Conservation (phyloP, 768 basidiomycete species). For the Gloeostereum incarnatum region DNA sequence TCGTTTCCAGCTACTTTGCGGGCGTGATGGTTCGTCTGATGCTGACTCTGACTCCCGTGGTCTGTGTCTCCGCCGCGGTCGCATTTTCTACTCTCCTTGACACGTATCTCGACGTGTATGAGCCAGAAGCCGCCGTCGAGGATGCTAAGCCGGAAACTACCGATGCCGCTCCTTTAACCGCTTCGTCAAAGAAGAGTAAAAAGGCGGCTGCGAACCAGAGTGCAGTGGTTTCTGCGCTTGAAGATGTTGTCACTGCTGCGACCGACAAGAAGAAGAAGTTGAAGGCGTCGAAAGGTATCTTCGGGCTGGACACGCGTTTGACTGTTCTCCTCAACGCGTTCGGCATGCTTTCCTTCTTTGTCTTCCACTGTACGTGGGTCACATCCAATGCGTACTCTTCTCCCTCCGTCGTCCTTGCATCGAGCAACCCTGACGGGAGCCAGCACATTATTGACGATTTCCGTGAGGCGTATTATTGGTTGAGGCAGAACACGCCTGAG, state of each 20-base stretch:
- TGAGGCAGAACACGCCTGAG: slow-evolving; percentile 89
- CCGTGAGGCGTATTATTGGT: slow-evolving; percentile 98
- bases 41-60: slow-evolving; percentile 94
- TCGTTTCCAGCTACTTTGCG: slow-evolving; percentile 95
- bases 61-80: slow-evolving; percentile 89
- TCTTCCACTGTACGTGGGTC: slow-evolving; percentile 95
- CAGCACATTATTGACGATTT: slow-evolving; percentile 98
- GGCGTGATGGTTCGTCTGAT: slow-evolving; percentile 99
- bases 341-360: slow-evolving; percentile 81
- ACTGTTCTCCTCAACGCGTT: slow-evolving; percentile 67
- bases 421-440: slow-evolving; percentile 69
- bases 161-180: slow-evolving; percentile 18
- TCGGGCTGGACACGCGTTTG: slow-evolving; percentile 77
- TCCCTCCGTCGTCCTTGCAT: slow-evolving; percentile 91
- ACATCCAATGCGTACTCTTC: slow-evolving; percentile 94
- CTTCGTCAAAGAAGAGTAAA: slow-evolving; percentile 51
- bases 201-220: slow-evolving; percentile 26
- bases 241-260: slow-evolving; percentile 31
- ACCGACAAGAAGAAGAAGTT: slow-evolving; percentile 27
- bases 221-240: slow-evolving; percentile 22
- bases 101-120: slow-evolving; percentile 78
- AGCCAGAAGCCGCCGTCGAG: slow-evolving; percentile 40
- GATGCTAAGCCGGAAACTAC: slow-evolving; percentile 14
- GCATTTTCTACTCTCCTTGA: slow-evolving; percentile 84
- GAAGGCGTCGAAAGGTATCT: slow-evolving; percentile 52